phyloP scores from a whole-genome alignment of 768 basidiomycete genomes.

The Russula virescens region DNA sequence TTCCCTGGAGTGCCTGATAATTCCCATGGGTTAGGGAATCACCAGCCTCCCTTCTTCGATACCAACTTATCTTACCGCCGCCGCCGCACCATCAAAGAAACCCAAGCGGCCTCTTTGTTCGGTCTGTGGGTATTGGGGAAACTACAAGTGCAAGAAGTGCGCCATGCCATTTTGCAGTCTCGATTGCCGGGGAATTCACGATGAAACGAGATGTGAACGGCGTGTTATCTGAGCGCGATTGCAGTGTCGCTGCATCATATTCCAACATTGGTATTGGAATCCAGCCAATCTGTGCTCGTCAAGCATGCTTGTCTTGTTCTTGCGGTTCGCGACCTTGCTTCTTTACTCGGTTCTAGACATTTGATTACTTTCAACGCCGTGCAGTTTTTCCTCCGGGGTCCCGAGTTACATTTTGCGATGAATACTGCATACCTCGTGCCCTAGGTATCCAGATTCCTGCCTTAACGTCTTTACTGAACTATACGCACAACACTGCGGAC shows the following conservation, averaged over 20 bases:
- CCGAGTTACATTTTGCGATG: not conserved
- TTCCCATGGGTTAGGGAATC: constrained; percentile 44
- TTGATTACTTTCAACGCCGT: too few relatives aligned
- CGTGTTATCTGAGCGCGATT: constrained; percentile 45
- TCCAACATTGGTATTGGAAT: not conserved
- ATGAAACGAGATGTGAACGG: constrained; percentile 76
- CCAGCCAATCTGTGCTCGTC: not conserved
- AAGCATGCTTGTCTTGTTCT: not conserved
- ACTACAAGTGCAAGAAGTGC: constrained; percentile 74
- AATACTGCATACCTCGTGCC: not conserved
- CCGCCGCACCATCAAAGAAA: constrained; percentile 49
- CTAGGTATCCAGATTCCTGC: too few relatives aligned
- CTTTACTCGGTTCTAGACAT: not conserved
- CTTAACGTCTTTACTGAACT: too few relatives aligned
- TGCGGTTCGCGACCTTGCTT: not conserved
- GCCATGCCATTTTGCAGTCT: constrained; percentile 70
- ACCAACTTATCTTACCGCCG: constrained; percentile 69
- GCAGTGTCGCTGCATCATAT: not conserved
- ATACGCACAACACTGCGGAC: too few relatives aligned
- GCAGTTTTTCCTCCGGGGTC: not conserved
- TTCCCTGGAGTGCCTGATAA: not conserved
- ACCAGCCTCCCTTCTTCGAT: constrained; percentile 44
- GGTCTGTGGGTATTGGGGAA: constrained; percentile 83
- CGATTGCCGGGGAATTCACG: constrained; percentile 67
- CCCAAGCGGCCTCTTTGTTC: constrained; percentile 73